These are phyloP conservation scores for Potentilla sterilis DNA, from an alignment of 306 rosid genomes.

Conservation along the genomic window DNA sequence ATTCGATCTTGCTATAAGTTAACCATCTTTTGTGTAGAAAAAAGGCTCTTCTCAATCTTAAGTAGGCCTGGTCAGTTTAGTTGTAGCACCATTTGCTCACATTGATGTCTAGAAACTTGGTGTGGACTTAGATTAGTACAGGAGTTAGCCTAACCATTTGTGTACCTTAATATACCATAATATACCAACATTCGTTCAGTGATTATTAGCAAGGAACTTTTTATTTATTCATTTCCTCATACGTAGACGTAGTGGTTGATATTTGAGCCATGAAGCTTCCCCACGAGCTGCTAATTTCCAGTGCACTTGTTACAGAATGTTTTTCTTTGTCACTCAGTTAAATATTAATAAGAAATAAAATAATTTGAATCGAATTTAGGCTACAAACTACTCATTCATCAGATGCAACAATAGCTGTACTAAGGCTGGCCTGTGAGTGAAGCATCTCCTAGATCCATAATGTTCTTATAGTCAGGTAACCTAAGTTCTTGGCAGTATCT, in stretches of 20 bases:
- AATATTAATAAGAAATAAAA: too few species aligned
- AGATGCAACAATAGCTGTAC: too few species aligned
- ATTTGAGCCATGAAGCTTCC: background rate
- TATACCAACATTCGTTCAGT: background rate
- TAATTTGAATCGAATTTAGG: too few species aligned
- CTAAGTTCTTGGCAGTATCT: too few species aligned
- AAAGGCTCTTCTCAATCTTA: background rate
- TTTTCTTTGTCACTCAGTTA: too few species aligned
- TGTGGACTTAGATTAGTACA: conserved; percentile 3
- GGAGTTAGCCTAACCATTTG: conserved; percentile 7
- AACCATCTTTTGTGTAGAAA: conserved; percentile 9
- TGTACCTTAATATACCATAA: background rate
- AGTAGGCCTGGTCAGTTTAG: background rate
- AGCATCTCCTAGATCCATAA: too few species aligned
- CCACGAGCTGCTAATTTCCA: too few species aligned
- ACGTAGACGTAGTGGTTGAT: background rate
- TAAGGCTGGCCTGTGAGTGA: too few species aligned
- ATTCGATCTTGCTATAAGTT: background rate
- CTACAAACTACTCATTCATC: too few species aligned
- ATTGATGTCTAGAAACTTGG: background rate
- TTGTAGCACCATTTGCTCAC: background rate
- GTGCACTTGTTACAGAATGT: too few species aligned
- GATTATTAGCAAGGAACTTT: background rate
- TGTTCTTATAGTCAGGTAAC: too few species aligned
- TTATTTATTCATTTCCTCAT: background rate